A percentile compares a stretch with the other conserved stretches of the same genome.
Evolutionary conservation across 208 protist species (phyloP).

Genomic region (Acanthamoeba healyi): DNA sequence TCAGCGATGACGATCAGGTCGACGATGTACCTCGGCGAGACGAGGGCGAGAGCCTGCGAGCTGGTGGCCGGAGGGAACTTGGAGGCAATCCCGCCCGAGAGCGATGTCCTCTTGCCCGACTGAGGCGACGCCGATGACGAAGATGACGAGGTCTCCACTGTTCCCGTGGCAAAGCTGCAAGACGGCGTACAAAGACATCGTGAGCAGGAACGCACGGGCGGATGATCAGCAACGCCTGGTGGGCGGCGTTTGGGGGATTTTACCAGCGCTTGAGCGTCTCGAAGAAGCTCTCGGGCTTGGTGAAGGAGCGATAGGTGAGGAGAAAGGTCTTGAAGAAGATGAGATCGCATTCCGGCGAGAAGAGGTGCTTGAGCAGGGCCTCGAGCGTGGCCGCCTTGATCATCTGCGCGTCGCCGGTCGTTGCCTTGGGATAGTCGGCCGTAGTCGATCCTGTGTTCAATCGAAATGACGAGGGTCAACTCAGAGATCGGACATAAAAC

Average conservation of each 20-base stretch:
- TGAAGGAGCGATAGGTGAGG: slow-evolving; percentile 38
- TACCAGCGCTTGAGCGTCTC: slow-evolving; percentile 8
- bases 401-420: background rate
- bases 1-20: background rate
- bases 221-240: background rate
- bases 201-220: background rate
- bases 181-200: too few relatives aligned
- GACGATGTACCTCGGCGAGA: background rate
- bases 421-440: background rate
- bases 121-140: background rate
- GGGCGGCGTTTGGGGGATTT: background rate
- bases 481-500: too few relatives aligned
- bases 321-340: slow-evolving; percentile 48
- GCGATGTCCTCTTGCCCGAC: background rate
- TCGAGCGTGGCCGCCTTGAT: slow-evolving; percentile 13
- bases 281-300: slow-evolving; percentile 43
- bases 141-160: background rate
- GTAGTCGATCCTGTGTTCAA: background rate
- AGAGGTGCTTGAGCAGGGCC: slow-evolving; percentile 28
- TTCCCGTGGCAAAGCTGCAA: background rate
- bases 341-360: slow-evolving; percentile 15
- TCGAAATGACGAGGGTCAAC: too few relatives aligned
- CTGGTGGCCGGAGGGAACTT: slow-evolving; percentile 10
- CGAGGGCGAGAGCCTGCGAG: background rate
- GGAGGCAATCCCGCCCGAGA: background rate